These are phyloP conservation scores for Paramecium primaurelia DNA, from an alignment of 73 alveolate genomes.

Conservation along the genomic window DNA sequence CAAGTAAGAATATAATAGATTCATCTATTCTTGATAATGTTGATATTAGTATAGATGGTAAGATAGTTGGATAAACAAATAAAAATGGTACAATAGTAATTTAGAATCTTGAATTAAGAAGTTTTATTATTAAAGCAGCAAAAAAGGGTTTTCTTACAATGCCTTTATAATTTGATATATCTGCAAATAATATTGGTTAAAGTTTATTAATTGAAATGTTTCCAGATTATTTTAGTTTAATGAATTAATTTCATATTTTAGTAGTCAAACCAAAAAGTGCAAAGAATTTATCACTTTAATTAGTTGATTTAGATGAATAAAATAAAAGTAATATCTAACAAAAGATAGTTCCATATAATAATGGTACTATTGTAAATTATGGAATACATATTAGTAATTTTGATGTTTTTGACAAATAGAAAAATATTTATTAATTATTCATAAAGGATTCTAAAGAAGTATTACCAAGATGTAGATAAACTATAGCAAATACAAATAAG, in stretches of 20 bases:
- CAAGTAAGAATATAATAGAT: background rate
- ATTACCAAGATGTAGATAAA: background rate
- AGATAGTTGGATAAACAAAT: background rate
- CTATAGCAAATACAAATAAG: background rate
- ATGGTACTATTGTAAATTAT: background rate
- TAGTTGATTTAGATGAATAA: background rate
- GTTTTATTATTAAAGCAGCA: background rate
- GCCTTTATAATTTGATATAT: constrained; percentile 13
- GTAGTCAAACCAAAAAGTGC: background rate
- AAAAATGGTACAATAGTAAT: background rate
- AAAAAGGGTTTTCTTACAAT: constrained; percentile 14
- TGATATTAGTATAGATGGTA: background rate
- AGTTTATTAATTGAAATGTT: background rate
- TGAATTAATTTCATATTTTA: constrained; percentile 12
- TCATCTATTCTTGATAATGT: background rate
- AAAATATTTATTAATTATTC: background rate
- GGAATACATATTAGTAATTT: background rate
- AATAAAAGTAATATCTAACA: background rate
- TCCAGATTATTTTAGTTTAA: constrained; percentile 29
- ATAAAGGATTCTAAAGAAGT: background rate
- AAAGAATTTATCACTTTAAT: background rate
- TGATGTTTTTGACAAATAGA: background rate
- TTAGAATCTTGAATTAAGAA: constrained; percentile 1
- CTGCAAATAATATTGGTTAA: constrained; percentile 17
- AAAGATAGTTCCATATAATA: background rate